phyloP scores from a whole-genome alignment of 2,329 filamentous ascomycete species.

The Dactylonectria macrodidyma region DNA sequence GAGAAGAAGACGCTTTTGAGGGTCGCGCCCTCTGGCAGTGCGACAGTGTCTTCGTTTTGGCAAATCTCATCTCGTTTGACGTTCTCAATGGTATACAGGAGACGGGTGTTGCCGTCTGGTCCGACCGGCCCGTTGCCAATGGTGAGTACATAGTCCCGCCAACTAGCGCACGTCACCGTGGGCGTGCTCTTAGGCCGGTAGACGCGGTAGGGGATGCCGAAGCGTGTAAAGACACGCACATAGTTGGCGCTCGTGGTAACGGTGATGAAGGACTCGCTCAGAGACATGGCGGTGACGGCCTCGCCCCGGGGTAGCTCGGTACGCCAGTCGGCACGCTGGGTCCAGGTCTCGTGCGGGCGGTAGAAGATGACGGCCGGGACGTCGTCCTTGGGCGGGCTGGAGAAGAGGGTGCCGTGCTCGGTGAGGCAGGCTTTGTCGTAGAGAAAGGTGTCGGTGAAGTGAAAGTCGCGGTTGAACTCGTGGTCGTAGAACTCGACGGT shows the following conservation, averaged over 20 bases:
- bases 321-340: conserved; percentile 89
- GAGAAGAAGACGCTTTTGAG: conserved; percentile 93
- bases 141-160: conserved; percentile 96
- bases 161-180: conserved; percentile 93
- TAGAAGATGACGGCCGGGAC: conserved; percentile 90
- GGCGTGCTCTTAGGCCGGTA: conserved; percentile 93
- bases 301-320: conserved; percentile 91
- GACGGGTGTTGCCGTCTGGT: conserved; percentile 81
- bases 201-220: conserved; percentile 89
- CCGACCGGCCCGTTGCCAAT: conserved; percentile 92
- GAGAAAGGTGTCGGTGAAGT: conserved; percentile 95
- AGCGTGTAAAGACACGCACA: conserved; percentile 92
- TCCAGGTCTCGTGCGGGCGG: conserved; percentile 97
- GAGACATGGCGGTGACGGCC: conserved; percentile 86
- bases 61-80: conserved; percentile 94
- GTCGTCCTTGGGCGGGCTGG: conserved; percentile 79
- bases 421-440: conserved; percentile 97
- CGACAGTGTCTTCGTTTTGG: conserved; percentile 93
- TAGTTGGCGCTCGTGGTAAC: conserved; percentile 91
- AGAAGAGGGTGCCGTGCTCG: conserved; percentile 88
- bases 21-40: conserved; percentile 80
- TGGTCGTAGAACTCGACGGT: conserved; percentile 98
- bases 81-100: conserved; percentile 95
- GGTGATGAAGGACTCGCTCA: conserved; percentile 92
- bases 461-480: conserved; percentile 92